Evolutionary conservation across 1,139 yeast genomes (phyloP).

Genomic region (Blastobotrys malaysiensis): DNA sequence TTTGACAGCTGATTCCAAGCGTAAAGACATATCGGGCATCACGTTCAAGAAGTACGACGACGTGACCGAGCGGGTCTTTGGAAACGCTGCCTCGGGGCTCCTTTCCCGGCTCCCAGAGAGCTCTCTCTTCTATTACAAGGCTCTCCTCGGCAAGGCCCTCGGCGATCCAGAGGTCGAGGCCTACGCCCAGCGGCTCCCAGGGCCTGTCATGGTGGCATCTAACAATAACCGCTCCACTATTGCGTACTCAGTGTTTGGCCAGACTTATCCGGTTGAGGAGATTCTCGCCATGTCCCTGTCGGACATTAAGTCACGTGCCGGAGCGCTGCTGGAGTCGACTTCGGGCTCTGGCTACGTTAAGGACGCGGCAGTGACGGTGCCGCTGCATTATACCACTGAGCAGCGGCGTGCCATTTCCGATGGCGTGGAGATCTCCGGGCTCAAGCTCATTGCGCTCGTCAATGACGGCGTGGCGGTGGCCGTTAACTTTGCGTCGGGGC

Average conservation of each 20-base stretch:
- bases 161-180: conserved; percentile 41
- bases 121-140: conserved; percentile 63
- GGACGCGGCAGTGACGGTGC: conserved; percentile 73
- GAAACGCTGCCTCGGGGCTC: conserved; percentile 66
- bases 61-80: conserved; percentile 69
- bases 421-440: conserved; percentile 66
- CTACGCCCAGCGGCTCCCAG: conserved; percentile 55
- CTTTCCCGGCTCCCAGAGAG: conserved; percentile 70
- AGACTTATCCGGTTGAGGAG: conserved; percentile 65
- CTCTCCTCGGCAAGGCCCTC: conserved; percentile 61
- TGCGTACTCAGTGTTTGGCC: conserved; percentile 45
- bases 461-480: conserved; percentile 94
- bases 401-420: conserved; percentile 71
- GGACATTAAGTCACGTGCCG: conserved; percentile 63
- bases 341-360: conserved; percentile 40
- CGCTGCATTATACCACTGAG: conserved; percentile 59
- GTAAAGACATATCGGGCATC: conserved; percentile 81
- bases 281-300: conserved; percentile 74
- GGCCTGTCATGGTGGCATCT: conserved; percentile 48
- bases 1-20: conserved; percentile 81
- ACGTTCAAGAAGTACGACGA: conserved; percentile 48
- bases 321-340: conserved; percentile 37
- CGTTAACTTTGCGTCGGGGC: conserved; percentile 58
- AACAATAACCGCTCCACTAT: conserved; percentile 47
- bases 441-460: conserved; percentile 60